Percentiles rank a stretch among this genome's conserved stretches.
phyloP scores from a whole-genome alignment of 2,329 filamentous ascomycete species.

The Emmonsia crescens region DNA sequence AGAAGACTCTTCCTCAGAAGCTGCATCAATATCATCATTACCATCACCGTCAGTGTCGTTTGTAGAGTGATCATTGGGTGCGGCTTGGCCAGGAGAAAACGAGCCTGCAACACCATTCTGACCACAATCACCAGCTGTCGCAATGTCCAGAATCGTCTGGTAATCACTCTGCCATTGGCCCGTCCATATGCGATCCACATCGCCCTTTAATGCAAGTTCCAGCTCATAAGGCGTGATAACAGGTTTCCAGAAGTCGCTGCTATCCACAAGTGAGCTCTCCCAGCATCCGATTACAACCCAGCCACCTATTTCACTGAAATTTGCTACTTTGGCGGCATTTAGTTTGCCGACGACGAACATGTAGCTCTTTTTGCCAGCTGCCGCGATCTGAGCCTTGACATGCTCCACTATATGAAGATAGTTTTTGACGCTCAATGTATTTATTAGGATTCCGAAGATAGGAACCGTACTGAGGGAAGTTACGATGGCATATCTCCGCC shows the following conservation, averaged over 20 bases:
- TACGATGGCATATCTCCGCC: conserved; percentile 79
- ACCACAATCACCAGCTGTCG: conserved; percentile 15
- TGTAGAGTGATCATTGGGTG: neutral
- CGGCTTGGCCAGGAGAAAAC: conserved; percentile 23
- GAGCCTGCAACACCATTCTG: conserved; percentile 15
- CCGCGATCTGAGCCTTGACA: conserved; percentile 60
- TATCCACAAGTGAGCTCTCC: conserved; percentile 89
- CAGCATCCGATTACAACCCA: conserved; percentile 98
- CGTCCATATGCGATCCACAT: conserved; percentile 71
- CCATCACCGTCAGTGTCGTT: conserved; percentile 25
- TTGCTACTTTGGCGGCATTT: conserved; percentile 90
- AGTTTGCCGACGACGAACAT: conserved; percentile 94
- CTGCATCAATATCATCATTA: conserved; percentile 35
- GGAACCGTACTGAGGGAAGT: conserved; percentile 68
- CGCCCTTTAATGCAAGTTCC: conserved; percentile 61
- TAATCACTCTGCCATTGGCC: conserved; percentile 85
- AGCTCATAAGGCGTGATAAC: conserved; percentile 95
- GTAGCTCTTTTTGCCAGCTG: conserved; percentile 86
- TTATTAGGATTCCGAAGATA: conserved; percentile 88
- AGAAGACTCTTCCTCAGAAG: conserved; percentile 57
- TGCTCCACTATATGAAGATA: conserved; percentile 72
- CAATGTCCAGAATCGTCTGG: conserved; percentile 49
- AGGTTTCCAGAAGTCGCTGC: conserved; percentile 76
- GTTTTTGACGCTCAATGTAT: conserved; percentile 84
- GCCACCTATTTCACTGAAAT: conserved; percentile 88